Base-by-base conservation (phyloP, 2,329 filamentous ascomycete genomes). In the Pseudonectria foliicola region DNA sequence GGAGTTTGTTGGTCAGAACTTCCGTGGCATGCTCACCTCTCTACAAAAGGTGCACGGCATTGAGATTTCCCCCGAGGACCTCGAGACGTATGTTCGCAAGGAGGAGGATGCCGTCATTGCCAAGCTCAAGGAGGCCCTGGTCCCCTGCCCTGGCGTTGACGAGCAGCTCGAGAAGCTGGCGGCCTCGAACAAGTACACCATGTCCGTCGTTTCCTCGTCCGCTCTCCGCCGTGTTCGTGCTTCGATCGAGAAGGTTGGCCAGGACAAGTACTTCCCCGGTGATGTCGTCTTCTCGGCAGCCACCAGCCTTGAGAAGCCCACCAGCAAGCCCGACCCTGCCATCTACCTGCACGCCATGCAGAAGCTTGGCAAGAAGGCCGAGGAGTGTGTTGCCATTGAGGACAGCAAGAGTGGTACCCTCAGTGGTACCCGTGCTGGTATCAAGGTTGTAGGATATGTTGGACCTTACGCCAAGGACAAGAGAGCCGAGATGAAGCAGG, bases 1-100 rank as follows among this genome's bases (percentile, higher is more conserved):
- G 50, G 85, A 94, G 66, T 95, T 93, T 54, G 86, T 95, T 50
- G 88, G 89, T 52, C 83, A 92, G 61, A 94, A 93, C 74, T 95
- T 94, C 75, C 85, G 87, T 49, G 85, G 86, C 63, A 94, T 94
- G 85, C 80, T 94, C 65, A 63, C 69, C 39, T 78, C 77, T 42
- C 77, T 95, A 42, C 80, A 88, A 62, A 67, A 77, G 60, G 82
- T 84, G 62, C 80, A 85, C 70, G 70, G 72, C 62, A 90, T 94
- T 63, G 64, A 71, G 34, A 75, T 95, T 63, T 51, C 63, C 16
- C 60, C 71, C 13, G 77, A 76, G 3, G 84, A 93, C 55, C 63
- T 88, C 38, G 80, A 92, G 51, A 60, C 57, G 27, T 93, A 86
- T 59, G 85, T 93, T 43, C 71, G 67, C 50, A 71, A 71, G 50